phyloP scores from a whole-genome alignment of 2,329 filamentous ascomycete genomes.

The Neopestalotiopsis sp. region DNA sequence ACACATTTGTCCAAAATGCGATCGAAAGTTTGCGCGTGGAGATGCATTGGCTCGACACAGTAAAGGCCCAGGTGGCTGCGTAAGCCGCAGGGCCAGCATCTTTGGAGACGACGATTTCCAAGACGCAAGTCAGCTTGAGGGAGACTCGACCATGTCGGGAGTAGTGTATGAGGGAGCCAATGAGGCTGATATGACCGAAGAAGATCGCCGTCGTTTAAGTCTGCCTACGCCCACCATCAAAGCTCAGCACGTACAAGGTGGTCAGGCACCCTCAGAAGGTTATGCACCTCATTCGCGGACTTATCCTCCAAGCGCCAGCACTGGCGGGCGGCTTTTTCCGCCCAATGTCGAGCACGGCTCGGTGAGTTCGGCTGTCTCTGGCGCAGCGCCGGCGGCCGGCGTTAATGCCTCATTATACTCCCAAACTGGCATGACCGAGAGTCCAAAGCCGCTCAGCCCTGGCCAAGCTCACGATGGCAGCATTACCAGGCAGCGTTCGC shows the following conservation, averaged over 20 bases:
- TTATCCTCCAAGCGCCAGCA: constrained; percentile 69
- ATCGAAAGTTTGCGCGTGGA: constrained; percentile 91
- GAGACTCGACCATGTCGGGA: constrained; percentile 63
- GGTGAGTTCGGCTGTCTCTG: constrained; percentile 59
- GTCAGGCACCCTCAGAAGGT: constrained; percentile 53
- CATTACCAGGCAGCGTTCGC: constrained; percentile 65
- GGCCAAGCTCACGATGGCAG: constrained; percentile 59
- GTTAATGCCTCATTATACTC: constrained; percentile 68
- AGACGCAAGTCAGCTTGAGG: constrained; percentile 52
- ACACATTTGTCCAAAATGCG: constrained; percentile 93
- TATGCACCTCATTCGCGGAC: constrained; percentile 71
- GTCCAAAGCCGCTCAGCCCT: constrained; percentile 80
- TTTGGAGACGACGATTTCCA: constrained; percentile 77
- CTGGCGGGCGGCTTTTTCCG: constrained; percentile 64
- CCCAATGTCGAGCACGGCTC: constrained; percentile 64
- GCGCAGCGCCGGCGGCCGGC: constrained; percentile 53
- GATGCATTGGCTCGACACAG: constrained; percentile 94
- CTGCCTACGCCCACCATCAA: constrained; percentile 72
- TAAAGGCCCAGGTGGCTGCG: constrained; percentile 94
- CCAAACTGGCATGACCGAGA: constrained; percentile 80
- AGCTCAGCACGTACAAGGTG: constrained; percentile 68
- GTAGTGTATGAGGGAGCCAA: constrained; percentile 61
- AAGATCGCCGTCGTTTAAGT: constrained; percentile 68
- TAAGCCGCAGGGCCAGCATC: constrained; percentile 86
- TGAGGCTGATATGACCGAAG: constrained; percentile 66